Percentiles rank a stretch among this genome's conserved stretches.
Conservation (phyloP, 768 basidiomycete genomes). For the Leccinum variicolor region DNA sequence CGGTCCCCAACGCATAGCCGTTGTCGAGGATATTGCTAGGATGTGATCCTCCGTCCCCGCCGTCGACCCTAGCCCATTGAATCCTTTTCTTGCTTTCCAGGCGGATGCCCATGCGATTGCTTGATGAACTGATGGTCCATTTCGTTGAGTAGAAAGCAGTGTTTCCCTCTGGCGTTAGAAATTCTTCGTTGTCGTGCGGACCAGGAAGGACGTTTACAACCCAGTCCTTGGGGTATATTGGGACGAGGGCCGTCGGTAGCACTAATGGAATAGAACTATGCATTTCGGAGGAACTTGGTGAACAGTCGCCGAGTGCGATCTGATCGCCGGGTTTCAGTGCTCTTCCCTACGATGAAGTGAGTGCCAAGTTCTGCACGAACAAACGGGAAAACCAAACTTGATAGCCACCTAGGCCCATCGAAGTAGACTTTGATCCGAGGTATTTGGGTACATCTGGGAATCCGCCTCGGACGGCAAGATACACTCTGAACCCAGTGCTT, state of each 20-base stretch:
- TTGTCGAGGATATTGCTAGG: slow-evolving; percentile 67
- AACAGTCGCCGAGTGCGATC: slow-evolving; percentile 38
- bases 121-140: slow-evolving; percentile 54
- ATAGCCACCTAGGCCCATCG: slow-evolving; percentile 58
- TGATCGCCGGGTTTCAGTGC: slow-evolving; percentile 50
- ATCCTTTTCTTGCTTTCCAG: slow-evolving; percentile 45
- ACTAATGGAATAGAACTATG: neutral
- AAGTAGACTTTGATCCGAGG: slow-evolving; percentile 64
- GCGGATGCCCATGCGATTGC: slow-evolving; percentile 64
- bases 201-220: slow-evolving; percentile 53
- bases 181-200: slow-evolving; percentile 60
- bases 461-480: slow-evolving; percentile 57
- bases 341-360: slow-evolving; percentile 40
- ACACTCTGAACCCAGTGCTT: slow-evolving; percentile 47
- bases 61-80: slow-evolving; percentile 51
- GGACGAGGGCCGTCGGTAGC: slow-evolving; percentile 34
- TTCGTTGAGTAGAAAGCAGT: slow-evolving; percentile 46
- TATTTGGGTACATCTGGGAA: slow-evolving; percentile 55
- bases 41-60: slow-evolving; percentile 67
- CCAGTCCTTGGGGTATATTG: slow-evolving; percentile 49
- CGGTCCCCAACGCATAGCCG: slow-evolving; percentile 49
- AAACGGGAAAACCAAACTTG: slow-evolving; percentile 27
- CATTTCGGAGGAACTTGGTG: slow-evolving; percentile 17
- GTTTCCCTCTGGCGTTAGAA: slow-evolving; percentile 47
- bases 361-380: neutral